Base-by-base conservation (phyloP, 108 stramenopile species). In the Cyclostephanos invisitatus region DNA sequence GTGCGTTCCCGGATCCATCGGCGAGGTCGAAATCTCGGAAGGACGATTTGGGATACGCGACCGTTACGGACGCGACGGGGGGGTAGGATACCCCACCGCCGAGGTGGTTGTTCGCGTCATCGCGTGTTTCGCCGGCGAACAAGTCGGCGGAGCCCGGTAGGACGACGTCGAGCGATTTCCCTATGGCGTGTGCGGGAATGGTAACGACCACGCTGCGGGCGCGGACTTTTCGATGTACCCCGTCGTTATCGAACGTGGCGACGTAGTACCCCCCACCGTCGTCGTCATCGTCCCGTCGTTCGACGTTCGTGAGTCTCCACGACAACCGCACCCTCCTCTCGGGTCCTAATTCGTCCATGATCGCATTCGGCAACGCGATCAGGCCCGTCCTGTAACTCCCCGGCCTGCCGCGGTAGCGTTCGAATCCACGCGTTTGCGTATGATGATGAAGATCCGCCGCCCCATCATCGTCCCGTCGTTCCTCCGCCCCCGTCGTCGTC, bases 41-140 rank as follows among this genome's bases (percentile, higher is more conserved):
- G 27, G 92, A 75, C 14, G 78, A 70, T 70, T 96, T 96, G 55
- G 96, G 95, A 73, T 98, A 98, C 9, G 96, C 96, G 21, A 97
- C 72, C 15, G 96, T 95, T 0, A 96, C 96, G 25, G 94, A 87
- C 0, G 93, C 94, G 14, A 98, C 96, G 7, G 98, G 96, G 17
- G 98, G 98, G 65, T 94, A 85, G 86, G 21, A 97, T 86, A 20
- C 88, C 88, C 24, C 77, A 54, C 48, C 89, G 78, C 47, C 83
- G 62, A 60, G n/a, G n/a, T n/a, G n/a, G n/a, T n/a, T 90, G 81
- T 5, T 78, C 81, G 22, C 64, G 25, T 48, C 89, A 86, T 21
- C 81, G 22, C 64, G 25, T 48, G 86, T 86, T 17, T 84, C 63
- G 50, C 82, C 82, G 50, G 93, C 84, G 38, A 92, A 87, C 25